phyloP scores from a whole-genome alignment of 2,329 filamentous ascomycete species.

The Calonectria pseudoturangicola region DNA sequence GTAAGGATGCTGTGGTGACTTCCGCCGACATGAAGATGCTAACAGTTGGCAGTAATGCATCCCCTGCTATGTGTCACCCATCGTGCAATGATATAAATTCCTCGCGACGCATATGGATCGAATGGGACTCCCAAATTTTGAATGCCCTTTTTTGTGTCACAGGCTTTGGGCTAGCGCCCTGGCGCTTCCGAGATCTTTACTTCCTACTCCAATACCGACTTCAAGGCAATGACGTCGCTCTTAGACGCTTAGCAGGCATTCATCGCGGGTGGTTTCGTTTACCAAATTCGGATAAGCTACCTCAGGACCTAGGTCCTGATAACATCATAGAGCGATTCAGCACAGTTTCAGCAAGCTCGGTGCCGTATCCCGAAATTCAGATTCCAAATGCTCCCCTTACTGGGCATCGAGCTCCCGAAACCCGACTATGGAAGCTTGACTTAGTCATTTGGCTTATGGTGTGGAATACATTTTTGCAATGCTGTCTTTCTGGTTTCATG shows the following conservation, averaged over 20 bases:
- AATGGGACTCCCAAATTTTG: slow-evolving; percentile 86
- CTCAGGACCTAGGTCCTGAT: slow-evolving; percentile 70
- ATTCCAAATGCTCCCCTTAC: slow-evolving; percentile 82
- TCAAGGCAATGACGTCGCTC: slow-evolving; percentile 69
- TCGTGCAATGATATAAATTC: slow-evolving; percentile 84
- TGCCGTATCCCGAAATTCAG: slow-evolving; percentile 79
- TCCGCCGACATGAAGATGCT: slow-evolving; percentile 10
- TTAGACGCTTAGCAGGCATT: slow-evolving; percentile 83
- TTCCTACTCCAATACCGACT: slow-evolving; percentile 81
- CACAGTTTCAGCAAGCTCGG: slow-evolving; percentile 53
- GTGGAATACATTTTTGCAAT: slow-evolving; percentile 86
- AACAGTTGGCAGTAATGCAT: slow-evolving; percentile 49
- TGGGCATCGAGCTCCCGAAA: slow-evolving; percentile 80
- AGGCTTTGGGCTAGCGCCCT: slow-evolving; percentile 88
- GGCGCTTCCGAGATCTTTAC: slow-evolving; percentile 88
- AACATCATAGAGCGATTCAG: slow-evolving; percentile 67
- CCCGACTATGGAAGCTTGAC: slow-evolving; percentile 84
- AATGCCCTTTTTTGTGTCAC: slow-evolving; percentile 92
- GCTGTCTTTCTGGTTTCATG: slow-evolving; percentile 85
- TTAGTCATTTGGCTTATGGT: slow-evolving; percentile 87
- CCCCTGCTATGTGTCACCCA: slow-evolving; percentile 82
- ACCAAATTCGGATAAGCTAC: slow-evolving; percentile 77
- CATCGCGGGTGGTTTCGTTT: slow-evolving; percentile 86
- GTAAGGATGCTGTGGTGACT: slow-evolving; percentile 64
- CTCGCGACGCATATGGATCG: slow-evolving; percentile 88